Conservation (phyloP, 768 basidiomycete species). For the Lyophyllum atratum region DNA sequence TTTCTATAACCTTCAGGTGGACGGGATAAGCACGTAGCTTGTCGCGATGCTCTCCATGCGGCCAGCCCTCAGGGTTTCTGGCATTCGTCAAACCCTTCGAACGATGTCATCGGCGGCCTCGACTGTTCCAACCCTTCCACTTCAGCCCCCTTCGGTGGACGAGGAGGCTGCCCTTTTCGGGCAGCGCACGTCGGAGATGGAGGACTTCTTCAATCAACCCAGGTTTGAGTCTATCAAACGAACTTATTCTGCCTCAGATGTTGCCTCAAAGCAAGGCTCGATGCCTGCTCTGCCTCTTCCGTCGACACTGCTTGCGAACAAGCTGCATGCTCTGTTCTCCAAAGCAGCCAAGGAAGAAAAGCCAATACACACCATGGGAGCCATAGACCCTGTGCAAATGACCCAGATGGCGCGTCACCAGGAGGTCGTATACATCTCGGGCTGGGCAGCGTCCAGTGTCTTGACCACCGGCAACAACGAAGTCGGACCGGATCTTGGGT, state of each 20-base stretch:
- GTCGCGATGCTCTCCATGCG: constrained; percentile 31
- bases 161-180: constrained; percentile 63
- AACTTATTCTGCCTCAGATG: constrained; percentile 76
- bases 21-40: background rate
- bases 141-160: constrained; percentile 57
- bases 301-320: constrained; percentile 80
- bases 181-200: constrained; percentile 61
- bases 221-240: constrained; percentile 75
- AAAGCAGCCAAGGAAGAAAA: constrained; percentile 60
- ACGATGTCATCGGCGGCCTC: constrained; percentile 45
- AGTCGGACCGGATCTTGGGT: constrained; percentile 91
- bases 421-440: constrained; percentile 89
- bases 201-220: constrained; percentile 72
- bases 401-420: constrained; percentile 90
- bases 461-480: constrained; percentile 90
- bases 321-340: constrained; percentile 71
- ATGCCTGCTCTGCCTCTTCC: constrained; percentile 77
- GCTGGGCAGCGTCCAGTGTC: constrained; percentile 87
- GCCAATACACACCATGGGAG: constrained; percentile 91
- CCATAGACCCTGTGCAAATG: constrained; percentile 93
- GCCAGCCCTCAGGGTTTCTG: constrained; percentile 25
- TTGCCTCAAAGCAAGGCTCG: constrained; percentile 89
- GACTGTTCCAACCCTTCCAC: constrained; percentile 43
- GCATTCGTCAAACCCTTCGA: constrained; percentile 26
- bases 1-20: background rate